Percentiles rank a stretch among this genome's conserved stretches.
phyloP scores from a whole-genome alignment of 2,329 filamentous ascomycete species.

The Dactylellina haptotyla region DNA sequence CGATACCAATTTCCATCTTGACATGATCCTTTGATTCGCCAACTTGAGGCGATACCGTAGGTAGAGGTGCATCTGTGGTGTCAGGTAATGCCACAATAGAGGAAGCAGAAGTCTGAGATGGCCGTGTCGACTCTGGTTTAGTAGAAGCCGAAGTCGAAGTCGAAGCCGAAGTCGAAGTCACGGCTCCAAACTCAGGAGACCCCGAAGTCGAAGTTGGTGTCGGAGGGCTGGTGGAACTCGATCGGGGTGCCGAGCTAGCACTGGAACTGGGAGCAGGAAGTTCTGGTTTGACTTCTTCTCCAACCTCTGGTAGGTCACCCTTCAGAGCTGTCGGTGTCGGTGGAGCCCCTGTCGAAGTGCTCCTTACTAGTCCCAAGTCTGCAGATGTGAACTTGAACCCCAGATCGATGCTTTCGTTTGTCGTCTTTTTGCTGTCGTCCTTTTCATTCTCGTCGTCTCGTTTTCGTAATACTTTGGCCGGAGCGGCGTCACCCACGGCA shows the following conservation, averaged over 20 bases:
- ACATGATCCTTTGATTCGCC: slow-evolving; percentile 31
- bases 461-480: slow-evolving; percentile 8
- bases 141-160: background rate
- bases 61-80: background rate
- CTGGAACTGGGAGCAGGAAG: too few relatives aligned
- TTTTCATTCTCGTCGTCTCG: slow-evolving; percentile 28
- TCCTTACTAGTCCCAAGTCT: slow-evolving; percentile 7
- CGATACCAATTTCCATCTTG: slow-evolving; percentile 45
- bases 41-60: slow-evolving; percentile 11
- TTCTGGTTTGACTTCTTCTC: too few relatives aligned
- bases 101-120: background rate
- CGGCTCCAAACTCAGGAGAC: background rate
- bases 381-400: slow-evolving; percentile 34
- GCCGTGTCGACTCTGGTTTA: background rate
- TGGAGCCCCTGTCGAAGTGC: background rate
- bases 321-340: too few relatives aligned
- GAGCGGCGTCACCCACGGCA: slow-evolving; percentile 17
- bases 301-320: too few relatives aligned
- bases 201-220: background rate
- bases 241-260: too few relatives aligned
- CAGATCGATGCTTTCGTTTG: slow-evolving; percentile 9
- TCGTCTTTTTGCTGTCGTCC: slow-evolving; percentile 10
- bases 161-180: background rate
- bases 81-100: slow-evolving; percentile 28
- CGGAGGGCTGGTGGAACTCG: too few relatives aligned